Evolutionary conservation across 129 eudicot species (phyloP).

Genomic region (Apium graveolens): DNA sequence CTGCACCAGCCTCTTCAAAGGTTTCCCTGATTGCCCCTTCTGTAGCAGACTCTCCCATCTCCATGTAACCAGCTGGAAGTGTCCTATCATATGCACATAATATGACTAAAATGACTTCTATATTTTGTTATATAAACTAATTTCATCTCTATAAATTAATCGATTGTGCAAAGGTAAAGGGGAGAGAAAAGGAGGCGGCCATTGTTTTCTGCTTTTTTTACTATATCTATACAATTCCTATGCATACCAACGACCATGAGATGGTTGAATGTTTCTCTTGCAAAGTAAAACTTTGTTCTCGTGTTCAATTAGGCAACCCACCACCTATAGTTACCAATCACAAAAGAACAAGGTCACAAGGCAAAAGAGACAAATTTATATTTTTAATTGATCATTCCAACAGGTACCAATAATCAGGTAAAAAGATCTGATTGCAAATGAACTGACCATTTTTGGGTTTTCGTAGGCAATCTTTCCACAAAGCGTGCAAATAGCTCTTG

Average conservation of each 20-base stretch:
- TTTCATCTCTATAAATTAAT: background rate
- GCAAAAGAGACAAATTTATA: background rate
- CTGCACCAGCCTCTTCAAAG: constrained; percentile 92
- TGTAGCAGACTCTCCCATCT: constrained; percentile 88
- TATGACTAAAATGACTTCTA: background rate
- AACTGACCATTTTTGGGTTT: constrained; percentile 87
- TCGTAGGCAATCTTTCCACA: constrained; percentile 80
- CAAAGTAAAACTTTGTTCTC: constrained; percentile 86
- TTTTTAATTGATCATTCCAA: background rate
- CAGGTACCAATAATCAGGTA: background rate
- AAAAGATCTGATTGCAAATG: background rate
- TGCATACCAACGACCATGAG: constrained; percentile 89
- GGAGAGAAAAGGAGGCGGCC: background rate
- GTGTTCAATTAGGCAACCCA: constrained; percentile 92
- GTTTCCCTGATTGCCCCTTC: constrained; percentile 95
- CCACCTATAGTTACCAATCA: constrained; percentile 49
- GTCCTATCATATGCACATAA: constrained; percentile 44
- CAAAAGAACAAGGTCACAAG: constrained; percentile 5
- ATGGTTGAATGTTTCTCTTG: constrained; percentile 91
- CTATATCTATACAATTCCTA: background rate
- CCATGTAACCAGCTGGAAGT: constrained; percentile 97
- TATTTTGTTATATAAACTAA: background rate
- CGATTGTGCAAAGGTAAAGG: background rate
- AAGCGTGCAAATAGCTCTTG: constrained; percentile 77
- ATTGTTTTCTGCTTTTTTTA: background rate